Evolutionary conservation across 169 alveolate species (phyloP).

Genomic region (Eimeria praecox): DNA sequence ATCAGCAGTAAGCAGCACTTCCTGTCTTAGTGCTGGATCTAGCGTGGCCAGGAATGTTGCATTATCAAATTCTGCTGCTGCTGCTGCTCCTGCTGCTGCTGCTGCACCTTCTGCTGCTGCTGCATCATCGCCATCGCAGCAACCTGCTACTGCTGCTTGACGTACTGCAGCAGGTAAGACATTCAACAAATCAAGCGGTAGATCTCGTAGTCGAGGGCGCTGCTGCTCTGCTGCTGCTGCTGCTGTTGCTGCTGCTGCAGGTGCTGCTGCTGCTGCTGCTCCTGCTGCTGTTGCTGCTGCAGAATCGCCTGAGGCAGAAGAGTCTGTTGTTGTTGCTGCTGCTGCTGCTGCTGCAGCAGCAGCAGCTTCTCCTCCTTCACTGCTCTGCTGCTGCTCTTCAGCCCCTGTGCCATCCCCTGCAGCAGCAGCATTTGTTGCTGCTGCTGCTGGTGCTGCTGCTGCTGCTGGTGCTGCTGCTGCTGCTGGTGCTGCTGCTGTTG

Average conservation of each 20-base stretch:
- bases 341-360: slow-evolving; percentile 6
- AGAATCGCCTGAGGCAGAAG: not conserved
- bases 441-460: slow-evolving; percentile 3
- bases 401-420: not conserved
- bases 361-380: not conserved
- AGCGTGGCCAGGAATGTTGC: slow-evolving; percentile 89
- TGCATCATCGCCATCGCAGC: slow-evolving; percentile 46
- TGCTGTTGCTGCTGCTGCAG: slow-evolving; percentile 39
- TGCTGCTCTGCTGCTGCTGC: slow-evolving; percentile 37
- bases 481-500: not conserved
- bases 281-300: not conserved
- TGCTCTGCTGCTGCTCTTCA: slow-evolving; percentile 2
- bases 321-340: slow-evolving; percentile 16
- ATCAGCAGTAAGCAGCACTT: slow-evolving; percentile 89
- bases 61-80: slow-evolving; percentile 86
- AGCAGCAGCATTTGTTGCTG: not conserved
- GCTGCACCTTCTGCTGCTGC: not conserved
- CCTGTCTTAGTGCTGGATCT: slow-evolving; percentile 89
- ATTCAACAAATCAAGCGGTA: slow-evolving; percentile 60
- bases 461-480: not conserved
- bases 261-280: not conserved
- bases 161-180: slow-evolving; percentile 81
- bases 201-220: slow-evolving; percentile 71
- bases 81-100: slow-evolving; percentile 34
- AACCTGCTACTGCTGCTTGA: slow-evolving; percentile 69